Conservation (phyloP, 257 asterid genomes). For the Knoxia roxburghii region DNA sequence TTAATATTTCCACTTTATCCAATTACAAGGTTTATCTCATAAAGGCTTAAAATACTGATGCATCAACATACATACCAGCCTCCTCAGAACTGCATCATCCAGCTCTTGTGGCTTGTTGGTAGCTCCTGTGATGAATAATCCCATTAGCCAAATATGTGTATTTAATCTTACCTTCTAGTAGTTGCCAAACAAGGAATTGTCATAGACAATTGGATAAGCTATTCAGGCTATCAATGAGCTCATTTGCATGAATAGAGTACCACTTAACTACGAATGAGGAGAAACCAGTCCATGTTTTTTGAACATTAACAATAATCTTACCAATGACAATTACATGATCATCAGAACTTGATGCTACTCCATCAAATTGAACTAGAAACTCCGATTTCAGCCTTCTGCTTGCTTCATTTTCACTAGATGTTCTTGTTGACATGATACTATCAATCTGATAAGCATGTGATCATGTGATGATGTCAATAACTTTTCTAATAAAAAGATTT, state of each 20-base stretch:
- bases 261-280: neutral
- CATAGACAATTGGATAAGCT: neutral
- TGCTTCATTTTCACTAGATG: conserved; percentile 90
- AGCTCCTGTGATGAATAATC: conserved; percentile 67
- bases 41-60: conserved; percentile 4
- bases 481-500: neutral
- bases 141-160: neutral
- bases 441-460: conserved; percentile 56
- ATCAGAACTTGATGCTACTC: conserved; percentile 78
- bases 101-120: conserved; percentile 97
- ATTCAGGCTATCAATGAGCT: neutral
- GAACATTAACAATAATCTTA: conserved; percentile 30
- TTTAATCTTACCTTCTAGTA: neutral
- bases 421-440: conserved; percentile 96
- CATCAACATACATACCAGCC: conserved; percentile 69
- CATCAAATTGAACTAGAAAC: conserved; percentile 93
- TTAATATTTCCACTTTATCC: neutral
- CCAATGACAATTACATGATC: conserved; percentile 91
- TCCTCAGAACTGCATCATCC: conserved; percentile 98
- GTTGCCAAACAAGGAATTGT: neutral
- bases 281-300: neutral
- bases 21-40: neutral
- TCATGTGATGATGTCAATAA: neutral
- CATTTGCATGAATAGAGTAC: neutral
- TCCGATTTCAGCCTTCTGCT: conserved; percentile 97